These are phyloP conservation scores for Claviceps spartinae DNA, from an alignment of 2,329 filamentous ascomycete genomes.

Conservation along the genomic window DNA sequence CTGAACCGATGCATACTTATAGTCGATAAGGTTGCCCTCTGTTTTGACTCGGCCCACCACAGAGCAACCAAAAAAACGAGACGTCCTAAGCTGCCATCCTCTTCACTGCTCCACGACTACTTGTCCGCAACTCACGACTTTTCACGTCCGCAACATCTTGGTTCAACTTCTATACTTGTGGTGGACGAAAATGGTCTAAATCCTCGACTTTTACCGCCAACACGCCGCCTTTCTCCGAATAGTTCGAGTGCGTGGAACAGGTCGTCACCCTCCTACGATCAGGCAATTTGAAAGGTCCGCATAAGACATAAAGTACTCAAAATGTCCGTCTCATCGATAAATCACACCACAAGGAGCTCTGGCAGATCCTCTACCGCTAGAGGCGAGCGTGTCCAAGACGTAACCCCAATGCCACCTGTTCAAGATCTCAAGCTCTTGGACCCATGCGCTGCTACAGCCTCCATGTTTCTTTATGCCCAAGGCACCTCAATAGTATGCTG, in stretches of 20 bases:
- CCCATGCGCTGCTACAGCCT: conserved; percentile 80
- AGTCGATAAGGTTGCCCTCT: not conserved
- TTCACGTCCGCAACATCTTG: not conserved
- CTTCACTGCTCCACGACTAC: not conserved
- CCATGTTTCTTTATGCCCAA: conserved; percentile 80
- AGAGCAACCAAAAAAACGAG: not conserved
- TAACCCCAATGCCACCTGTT: conserved; percentile 34
- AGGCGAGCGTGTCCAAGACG: conserved; percentile 32
- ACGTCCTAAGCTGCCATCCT: not conserved
- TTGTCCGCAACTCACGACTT: not conserved
- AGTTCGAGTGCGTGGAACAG: conserved; percentile 2
- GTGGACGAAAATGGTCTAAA: conserved; percentile 4
- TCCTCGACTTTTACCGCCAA: not conserved
- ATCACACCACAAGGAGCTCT: conserved; percentile 46
- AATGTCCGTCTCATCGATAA: conserved; percentile 42
- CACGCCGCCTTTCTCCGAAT: not conserved
- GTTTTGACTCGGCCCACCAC: not conserved
- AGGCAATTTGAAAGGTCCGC: conserved; percentile 13
- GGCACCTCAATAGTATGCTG: conserved; percentile 72
- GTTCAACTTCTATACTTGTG: not conserved
- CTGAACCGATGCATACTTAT: not conserved
- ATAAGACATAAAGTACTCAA: conserved; percentile 24
- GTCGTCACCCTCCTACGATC: conserved; percentile 3
- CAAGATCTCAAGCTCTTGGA: conserved; percentile 52
- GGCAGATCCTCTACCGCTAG: conserved; percentile 37